Base-by-base conservation (phyloP, 2,329 filamentous ascomycete genomes). In the Rutstroemia sydowiana region DNA sequence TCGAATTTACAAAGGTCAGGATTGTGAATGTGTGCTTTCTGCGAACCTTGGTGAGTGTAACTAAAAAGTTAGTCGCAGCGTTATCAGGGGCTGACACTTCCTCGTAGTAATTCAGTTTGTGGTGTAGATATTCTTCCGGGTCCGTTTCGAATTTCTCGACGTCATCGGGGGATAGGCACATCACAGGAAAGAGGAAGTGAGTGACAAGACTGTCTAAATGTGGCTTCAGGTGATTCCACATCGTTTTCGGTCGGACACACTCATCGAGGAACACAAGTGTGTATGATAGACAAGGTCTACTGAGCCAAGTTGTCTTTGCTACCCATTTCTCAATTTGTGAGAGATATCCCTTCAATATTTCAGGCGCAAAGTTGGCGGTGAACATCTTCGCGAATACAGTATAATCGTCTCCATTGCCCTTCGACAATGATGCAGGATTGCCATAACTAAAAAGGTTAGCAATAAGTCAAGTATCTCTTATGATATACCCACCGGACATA, bases 311-410 rank as follows among this genome's bases (percentile, higher is more conserved):
- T 47, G 88, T 87, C 73, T 96, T 96, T 58, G 87, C 83, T 40
- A 97, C 92, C 92, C 93, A 98, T 67, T 95, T 93, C 69, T 98
- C 93, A 61, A 98, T 91, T 72, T 97, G 89, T 59, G 84, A 78
- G 50, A 98, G 79, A 69, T 98, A 98, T 57, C 90, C 85, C 72
- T 95, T 95, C 63, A 98, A 78, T 58, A 98, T 96, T 70, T 96
- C 91, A 34, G 93, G 93, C 0, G 93, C 93, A 66, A 98, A 92
- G 56, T 87, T 93, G 52, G 81, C 78, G 61, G 90, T 90, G 71
- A 98, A 98, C 57, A 84, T 84, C 72, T 95, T 95, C 54, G 92
- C 87, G 59, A 95, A 95, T 49, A 82, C 81, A 23, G 83, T 77
- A 58, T 90, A 87, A 57, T 91, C 87, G 55, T 88, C 82, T 52